Base-by-base conservation (phyloP, 441 rosid genomes). In the Macaranga tanarius region DNA sequence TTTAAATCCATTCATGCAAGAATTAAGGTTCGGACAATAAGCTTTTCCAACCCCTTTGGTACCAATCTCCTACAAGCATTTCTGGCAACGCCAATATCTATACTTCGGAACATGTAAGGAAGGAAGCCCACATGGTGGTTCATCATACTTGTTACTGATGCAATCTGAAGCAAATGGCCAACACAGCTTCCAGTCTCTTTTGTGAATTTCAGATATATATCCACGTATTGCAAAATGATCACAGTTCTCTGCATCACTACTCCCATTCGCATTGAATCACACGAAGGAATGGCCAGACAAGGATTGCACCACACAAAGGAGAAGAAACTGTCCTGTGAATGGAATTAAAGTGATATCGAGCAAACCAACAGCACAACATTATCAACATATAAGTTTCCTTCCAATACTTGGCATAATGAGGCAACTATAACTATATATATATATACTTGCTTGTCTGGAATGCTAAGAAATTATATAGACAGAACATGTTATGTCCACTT, bases 191-290 rank as follows among this genome's bases (percentile, higher is more conserved):
- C 65, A 73, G 78, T 95, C 89, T 58, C 70, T 89, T 57, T 82
- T 78, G 61, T 96, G 94, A 48, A 81, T 76, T 82, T 89, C 88
- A 72, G 98, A 87, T 66, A 88, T 98, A 87, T 78, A 89, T 62
- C 86, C 89, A 65, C 98, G 91, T 75, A 95, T 82, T 31, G 97
- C 86, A 79, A 95, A 95, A 74, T 89, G 93, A 61, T 88, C 85
- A 75, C 98, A 90, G 56, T 69, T 85, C 56, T 55, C 84, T 31
- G 56, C 77, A 63, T 71, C 77, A 71, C 20, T 73, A 78, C 78
- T 83, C 51, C 81, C 77, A 61, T 78, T 83, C 56, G 80, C 78
- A 54, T 65, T 80, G 65, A 74, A n/a, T n/a, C n/a, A n/a, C n/a
- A n/a, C n/a, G n/a, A n/a, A n/a, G n/a, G n/a, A n/a, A n/a, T n/a